Conservation (phyloP, 345 rosid species). For the Mangifera indica region DNA sequence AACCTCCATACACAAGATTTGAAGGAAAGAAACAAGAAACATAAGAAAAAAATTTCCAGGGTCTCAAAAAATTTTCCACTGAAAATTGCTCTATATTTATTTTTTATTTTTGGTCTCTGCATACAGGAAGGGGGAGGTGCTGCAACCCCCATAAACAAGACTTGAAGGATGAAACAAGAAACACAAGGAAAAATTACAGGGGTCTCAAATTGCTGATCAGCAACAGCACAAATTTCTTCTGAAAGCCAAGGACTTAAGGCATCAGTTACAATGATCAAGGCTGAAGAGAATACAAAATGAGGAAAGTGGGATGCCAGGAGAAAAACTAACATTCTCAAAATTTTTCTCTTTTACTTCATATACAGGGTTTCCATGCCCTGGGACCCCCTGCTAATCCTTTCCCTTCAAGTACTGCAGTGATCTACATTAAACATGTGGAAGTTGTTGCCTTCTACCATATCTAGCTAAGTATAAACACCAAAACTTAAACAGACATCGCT, state of each 20-base stretch:
- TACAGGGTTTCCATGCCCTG: not conserved
- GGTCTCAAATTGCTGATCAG: not conserved
- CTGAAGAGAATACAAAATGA: not conserved
- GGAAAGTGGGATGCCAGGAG: not conserved
- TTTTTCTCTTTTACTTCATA: not conserved
- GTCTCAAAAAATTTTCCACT: too few relatives aligned
- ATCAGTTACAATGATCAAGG: conserved; percentile 1
- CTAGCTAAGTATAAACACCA: not conserved
- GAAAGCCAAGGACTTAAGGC: not conserved
- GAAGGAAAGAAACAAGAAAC: too few relatives aligned
- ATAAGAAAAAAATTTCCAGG: too few relatives aligned
- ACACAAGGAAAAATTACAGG: not conserved
- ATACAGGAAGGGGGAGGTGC: not conserved
- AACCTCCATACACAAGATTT: too few relatives aligned
- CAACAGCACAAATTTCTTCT: not conserved
- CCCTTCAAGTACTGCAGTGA: not conserved
- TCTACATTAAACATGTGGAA: conserved; percentile 4
- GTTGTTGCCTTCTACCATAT: not conserved
- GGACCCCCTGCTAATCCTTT: not conserved
- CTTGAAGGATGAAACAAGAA: not conserved
- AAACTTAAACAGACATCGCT: not conserved
- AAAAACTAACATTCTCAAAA: not conserved
- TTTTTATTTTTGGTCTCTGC: not conserved
- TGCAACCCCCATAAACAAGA: too few relatives aligned
- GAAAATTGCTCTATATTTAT: too few relatives aligned